Evolutionary conservation across 345 rosid genomes (phyloP), one percentile per base, ranked within the genome.

Genomic region (Litchi chinensis): DNA sequence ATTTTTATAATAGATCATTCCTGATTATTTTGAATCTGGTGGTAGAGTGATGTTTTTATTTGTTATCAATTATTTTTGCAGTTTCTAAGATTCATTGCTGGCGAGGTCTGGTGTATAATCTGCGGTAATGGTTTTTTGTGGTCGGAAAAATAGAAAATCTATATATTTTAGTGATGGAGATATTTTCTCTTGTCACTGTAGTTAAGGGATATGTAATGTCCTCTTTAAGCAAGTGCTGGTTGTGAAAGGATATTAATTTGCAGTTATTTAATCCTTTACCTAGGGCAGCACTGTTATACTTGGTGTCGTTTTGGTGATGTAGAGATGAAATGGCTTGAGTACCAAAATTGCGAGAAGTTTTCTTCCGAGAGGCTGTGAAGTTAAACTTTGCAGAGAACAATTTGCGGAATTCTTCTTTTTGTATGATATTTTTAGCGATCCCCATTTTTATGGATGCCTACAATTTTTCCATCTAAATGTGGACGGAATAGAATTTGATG

Each of bases 351-450:
- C 64, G 46, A 10, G 8, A 43, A 76, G 15, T 76, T 70, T 75
- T 73, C 63, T 79, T 80, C 73, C 64, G 71, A 8, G 37, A 71
- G 75, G 81, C 76, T 40, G 71, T 19, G 65, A 56, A 68, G 79
- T 66, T 79, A 60, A n/a, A 71, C 78, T 81, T 70, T 73, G 86
- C 77, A 54, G 70, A 79, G 76, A 81, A 19, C 13, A 54, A 75
- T 65, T 64, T 8, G 69, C 79, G 54, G 72, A 59, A 76, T 73
- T 41, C 68, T 26, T 67, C 52, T 73, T 75, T 79, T 77, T 73
- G 86, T 85, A 83, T 64, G 21, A 80, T 81, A 79, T 57, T 54
- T 39, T 73, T 70, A 77, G 81, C n/a, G 44, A 75, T 80, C 79
- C 74, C 70, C 72, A 68, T 71, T 40, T 80, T 63, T 63, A 21